Evolutionary conservation across 305 asterid species (phyloP).

Genomic region (Fraxinus floribunda): DNA sequence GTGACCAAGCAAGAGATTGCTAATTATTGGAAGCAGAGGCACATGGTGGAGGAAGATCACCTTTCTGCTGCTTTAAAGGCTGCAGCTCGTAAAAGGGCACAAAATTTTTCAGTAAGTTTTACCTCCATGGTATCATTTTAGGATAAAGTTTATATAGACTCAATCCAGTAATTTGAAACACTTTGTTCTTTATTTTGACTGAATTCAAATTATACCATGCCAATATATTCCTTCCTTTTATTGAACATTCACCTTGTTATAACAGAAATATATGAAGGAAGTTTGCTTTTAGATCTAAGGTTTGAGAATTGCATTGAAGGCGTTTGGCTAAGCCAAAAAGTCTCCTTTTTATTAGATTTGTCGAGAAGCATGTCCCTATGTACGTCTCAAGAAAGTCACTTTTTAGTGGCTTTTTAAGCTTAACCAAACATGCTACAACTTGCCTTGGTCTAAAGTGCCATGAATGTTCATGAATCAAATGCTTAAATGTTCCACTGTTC

Average conservation of each 20-base stretch:
- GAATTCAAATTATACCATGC: not conserved
- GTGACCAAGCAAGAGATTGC: conserved; percentile 54
- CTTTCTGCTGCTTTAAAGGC: conserved; percentile 54
- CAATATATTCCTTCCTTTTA: not conserved
- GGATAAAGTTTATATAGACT: not conserved
- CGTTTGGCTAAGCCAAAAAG: no score
- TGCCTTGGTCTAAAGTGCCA: not conserved
- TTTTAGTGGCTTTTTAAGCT: not conserved
- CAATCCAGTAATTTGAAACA: not conserved
- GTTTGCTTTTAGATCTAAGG: no score
- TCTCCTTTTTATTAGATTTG: not conserved
- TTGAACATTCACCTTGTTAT: no score
- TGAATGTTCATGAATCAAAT: not conserved
- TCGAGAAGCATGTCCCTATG: not conserved
- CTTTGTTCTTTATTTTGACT: not conserved
- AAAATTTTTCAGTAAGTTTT: conserved; percentile 39
- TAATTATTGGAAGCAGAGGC: conserved; percentile 48
- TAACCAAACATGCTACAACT: not conserved
- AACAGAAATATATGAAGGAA: no score
- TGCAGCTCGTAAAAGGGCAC: conserved; percentile 52
- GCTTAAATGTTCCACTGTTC: not conserved
- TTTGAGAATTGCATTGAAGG: no score
- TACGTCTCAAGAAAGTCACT: not conserved
- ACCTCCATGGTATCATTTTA: not conserved
- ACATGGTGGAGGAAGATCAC: conserved; percentile 52